Conservation (phyloP, 1,284 basidiomycete species). For the Pulveroboletus ridleyi region DNA sequence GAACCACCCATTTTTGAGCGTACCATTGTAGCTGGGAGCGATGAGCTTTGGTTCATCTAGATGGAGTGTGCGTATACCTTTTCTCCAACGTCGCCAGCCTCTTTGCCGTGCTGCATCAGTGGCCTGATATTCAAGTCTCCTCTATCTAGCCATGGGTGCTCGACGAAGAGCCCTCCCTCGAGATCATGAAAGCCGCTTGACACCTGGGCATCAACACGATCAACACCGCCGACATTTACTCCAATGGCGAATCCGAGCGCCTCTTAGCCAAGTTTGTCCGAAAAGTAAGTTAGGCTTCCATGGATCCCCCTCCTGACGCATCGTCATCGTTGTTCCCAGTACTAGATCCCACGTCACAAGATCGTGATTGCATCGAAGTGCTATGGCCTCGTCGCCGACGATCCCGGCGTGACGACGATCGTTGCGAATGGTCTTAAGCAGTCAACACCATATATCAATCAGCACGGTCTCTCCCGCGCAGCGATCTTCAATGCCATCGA, state of each 20-base stretch:
- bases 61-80: constrained; percentile 40
- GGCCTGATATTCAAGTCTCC: background rate
- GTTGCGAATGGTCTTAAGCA: constrained; percentile 22
- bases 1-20: constrained; percentile 2
- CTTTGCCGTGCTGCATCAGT: background rate
- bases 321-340: constrained; percentile 35
- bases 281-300: constrained; percentile 31
- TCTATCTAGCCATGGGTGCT: constrained; percentile 47
- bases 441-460: constrained; percentile 47
- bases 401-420: constrained; percentile 2
- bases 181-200: constrained; percentile 54
- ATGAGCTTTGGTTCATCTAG: constrained; percentile 52
- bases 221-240: constrained; percentile 66
- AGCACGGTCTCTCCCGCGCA: constrained; percentile 47
- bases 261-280: constrained; percentile 61
- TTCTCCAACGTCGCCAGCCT: background rate
- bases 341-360: constrained; percentile 60
- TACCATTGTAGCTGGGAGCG: constrained; percentile 44
- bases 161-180: constrained; percentile 47
- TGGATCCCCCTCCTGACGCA: background rate
- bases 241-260: constrained; percentile 53
- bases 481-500: constrained; percentile 54
- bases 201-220: constrained; percentile 50
- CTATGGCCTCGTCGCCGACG: constrained; percentile 28
- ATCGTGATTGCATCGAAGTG: constrained; percentile 54